Base-by-base conservation (phyloP, 2,329 filamentous ascomycete genomes). In the Celoporthe dispersa region DNA sequence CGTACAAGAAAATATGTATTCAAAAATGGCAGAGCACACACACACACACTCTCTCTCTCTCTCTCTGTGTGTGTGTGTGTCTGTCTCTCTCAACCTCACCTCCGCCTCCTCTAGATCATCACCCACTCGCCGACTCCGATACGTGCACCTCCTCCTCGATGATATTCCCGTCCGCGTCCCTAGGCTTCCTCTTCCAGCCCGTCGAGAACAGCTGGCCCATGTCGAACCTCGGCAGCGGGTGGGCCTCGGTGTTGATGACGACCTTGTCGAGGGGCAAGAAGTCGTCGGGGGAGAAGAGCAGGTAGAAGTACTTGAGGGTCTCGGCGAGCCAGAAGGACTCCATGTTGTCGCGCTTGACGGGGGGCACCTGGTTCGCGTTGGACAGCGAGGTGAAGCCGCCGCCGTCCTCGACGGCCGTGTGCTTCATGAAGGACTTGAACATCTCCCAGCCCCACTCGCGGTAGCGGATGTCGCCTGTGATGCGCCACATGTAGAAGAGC, bases 291-390 rank as follows among this genome's bases (percentile, higher is more conserved):
- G 93, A 94, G 82, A 99, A 99, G 44, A 99, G 86, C 55, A 99
- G 88, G 80, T 97, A 99, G 79, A 99, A 92, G 79, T 99, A 99
- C 82, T 99, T 99, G 60, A 99, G 85, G 31, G 96, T 99, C 83
- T 99, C 96, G 62, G 96, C 94, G 84, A 99, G 88, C 96, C 96
- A 99, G 82, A 98, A 98, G 78, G 94, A 97, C 83, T 99, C 96
- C 95, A 99, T 98, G 75, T 98, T 98, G 80, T 99, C 95, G 71
- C 89, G 86, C 61, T 84, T 83, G 19, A 84, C 80, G 0, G 94
- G 89, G 28, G 94, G 94, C 12, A 96, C 81, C 6, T 81, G 81
- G 74, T 91, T 90, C 35, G 94, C 94, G 77, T 97, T 89, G 25
- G 86, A 86, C 72, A 98, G 84, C 74, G 92, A 94, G 0, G 93